Percentiles rank a stretch among this genome's conserved stretches.
Evolutionary conservation across 805 yeast species (phyloP).

Genomic region (Brettanomyces naardenensis): DNA sequence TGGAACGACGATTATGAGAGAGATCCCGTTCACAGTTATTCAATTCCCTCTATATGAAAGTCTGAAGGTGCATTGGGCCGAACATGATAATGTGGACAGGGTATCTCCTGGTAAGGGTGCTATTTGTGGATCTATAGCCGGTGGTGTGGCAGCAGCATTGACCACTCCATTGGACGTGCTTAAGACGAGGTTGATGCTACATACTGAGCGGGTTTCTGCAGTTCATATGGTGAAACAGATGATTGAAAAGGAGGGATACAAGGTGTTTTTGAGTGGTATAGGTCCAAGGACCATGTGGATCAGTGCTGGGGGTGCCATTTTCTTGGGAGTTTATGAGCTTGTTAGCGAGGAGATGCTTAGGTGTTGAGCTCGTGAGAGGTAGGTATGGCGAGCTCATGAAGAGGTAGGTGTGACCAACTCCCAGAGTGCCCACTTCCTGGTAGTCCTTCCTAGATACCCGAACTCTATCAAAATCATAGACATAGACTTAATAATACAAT

Average conservation of each 20-base stretch:
- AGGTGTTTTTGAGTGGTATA: slow-evolving; percentile 71
- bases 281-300: slow-evolving; percentile 98
- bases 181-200: slow-evolving; percentile 81
- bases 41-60: slow-evolving; percentile 93
- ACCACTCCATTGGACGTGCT: slow-evolving; percentile 78
- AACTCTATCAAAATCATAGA: too few species aligned
- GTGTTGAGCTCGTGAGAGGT: too few species aligned
- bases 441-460: too few species aligned
- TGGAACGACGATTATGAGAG: slow-evolving; percentile 86
- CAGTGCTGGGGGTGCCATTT: slow-evolving; percentile 96
- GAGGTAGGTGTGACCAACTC: too few species aligned
- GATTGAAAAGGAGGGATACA: slow-evolving; percentile 62
- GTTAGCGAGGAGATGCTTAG: slow-evolving; percentile 31
- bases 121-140: slow-evolving; percentile 73
- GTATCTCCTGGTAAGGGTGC: slow-evolving; percentile 73
- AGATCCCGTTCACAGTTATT: slow-evolving; percentile 92
- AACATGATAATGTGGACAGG: slow-evolving; percentile 29
- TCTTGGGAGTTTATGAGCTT: slow-evolving; percentile 87
- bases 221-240: slow-evolving; percentile 42
- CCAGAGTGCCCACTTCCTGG: too few species aligned
- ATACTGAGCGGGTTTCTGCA: slow-evolving; percentile 39
- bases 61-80: slow-evolving; percentile 56
- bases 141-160: slow-evolving; percentile 73
- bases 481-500: too few species aligned
- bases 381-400: too few species aligned